Evolutionary conservation across 129 eudicot genomes (phyloP), one percentile per base, ranked within the genome.

Genomic region (Escallonia herrerae): DNA sequence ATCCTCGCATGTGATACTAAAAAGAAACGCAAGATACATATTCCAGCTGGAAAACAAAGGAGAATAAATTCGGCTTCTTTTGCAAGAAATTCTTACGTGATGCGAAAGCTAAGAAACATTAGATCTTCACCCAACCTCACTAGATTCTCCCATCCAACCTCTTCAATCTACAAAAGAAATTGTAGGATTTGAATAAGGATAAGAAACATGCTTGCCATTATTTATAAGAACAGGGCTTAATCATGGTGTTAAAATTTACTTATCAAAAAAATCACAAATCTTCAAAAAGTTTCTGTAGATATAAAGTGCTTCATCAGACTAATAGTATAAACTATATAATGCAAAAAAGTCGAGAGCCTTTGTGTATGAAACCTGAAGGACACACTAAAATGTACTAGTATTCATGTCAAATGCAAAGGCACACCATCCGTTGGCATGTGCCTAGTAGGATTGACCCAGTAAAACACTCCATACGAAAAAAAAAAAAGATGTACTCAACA

Each of bases 111-210:
- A 12, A 89, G 78, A 71, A 58, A 76, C 15, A 76, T 72, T 58
- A 89, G 73, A 74, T 86, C 86, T 55, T 86, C 87, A 14, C 80
- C 83, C 60, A 83, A 66, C 56, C 51, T 86, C 70, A 83, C 74
- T 52, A 89, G 66, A 73, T 89, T 85, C 65, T 89, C 90, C 96
- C 96, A 89, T 65, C 96, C 96, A 71, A 89, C 80, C 75, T 86
- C 96, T 76, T 89, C 96, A 41, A 89, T 83, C 96, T 89, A 57
- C 46, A 67, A 9, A 76, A 15, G 41, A 70, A 62, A 64, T 39
- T 56, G 50, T 14, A 43, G 8, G 41, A 12, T 14, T 59, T 57
- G 44, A 38, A n/a, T 41, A 22, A 15, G 47, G 14, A 13, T 53
- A 5, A 46, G 22, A 7, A 39, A 38, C 22, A 51, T 61, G 40